These are phyloP conservation scores for Lagenaria siceraria DNA, from an alignment of 306 rosid species.

Conservation along the genomic window DNA sequence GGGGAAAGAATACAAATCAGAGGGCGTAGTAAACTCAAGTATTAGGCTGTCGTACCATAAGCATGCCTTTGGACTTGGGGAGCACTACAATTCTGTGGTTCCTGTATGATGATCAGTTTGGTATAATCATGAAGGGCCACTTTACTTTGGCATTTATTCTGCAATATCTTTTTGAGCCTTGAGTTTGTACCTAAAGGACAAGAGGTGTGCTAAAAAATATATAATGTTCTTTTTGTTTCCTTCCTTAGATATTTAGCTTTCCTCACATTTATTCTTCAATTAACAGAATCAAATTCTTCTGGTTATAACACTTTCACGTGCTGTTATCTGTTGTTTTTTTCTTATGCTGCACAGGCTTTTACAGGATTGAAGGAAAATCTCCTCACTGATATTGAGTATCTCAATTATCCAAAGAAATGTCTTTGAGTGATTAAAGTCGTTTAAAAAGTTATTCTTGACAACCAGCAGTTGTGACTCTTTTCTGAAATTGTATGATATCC, in stretches of 20 bases:
- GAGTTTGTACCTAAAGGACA: conserved; percentile 2
- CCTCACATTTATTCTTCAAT: neutral
- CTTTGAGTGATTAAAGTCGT: neutral
- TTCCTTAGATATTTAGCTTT: neutral
- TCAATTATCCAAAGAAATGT: neutral
- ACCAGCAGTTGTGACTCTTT: neutral
- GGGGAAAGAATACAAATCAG: conserved; percentile 80
- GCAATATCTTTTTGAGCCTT: conserved; percentile 12
- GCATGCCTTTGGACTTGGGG: conserved; percentile 93
- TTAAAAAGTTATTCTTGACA: neutral
- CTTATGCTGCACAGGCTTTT: neutral
- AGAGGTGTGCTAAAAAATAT: neutral
- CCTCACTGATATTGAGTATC: neutral
- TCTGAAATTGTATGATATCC: neutral
- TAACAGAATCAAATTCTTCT: neutral
- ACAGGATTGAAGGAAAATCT: neutral
- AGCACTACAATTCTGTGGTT: conserved; percentile 87
- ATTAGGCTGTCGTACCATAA: conserved; percentile 76
- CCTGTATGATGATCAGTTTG: conserved; percentile 27
- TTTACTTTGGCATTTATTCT: conserved; percentile 9
- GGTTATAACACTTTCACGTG: neutral
- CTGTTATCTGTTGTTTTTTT: neutral
- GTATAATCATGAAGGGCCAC: neutral
- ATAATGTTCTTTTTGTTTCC: neutral
- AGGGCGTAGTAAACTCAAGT: conserved; percentile 23